Base-by-base conservation (phyloP, 2,329 filamentous ascomycete species). In the Penicillium sp. region DNA sequence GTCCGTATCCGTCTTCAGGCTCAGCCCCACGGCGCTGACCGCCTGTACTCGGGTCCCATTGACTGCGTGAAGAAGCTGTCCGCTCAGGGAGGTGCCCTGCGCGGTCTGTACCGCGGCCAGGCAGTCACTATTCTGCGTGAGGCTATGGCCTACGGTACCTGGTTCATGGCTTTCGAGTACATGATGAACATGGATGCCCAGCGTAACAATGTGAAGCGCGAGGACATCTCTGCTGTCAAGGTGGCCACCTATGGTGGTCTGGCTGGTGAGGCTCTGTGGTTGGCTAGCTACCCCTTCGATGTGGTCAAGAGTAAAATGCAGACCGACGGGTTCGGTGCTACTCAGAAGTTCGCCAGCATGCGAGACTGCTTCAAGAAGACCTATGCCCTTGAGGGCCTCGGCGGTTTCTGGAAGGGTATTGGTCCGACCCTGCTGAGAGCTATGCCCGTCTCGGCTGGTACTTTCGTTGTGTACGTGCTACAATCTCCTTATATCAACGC, bases 301-400 rank as follows among this genome's bases (percentile, higher is more conserved):
- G 94, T 99, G 31, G 79, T 99, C 78, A 99, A 99, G 89, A 96
- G 92, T 79, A 98, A 96, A 86, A 97, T 98, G 94, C 95, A 99
- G 85, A 96, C 89, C 59, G 95, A 99, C 78, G 93, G 91, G 0
- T 95, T 97, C 73, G 92, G 91, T 2, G 76, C 73, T 4, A 79
- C 84, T 63, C 87, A 88, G 81, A 84, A 83, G 73, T 99, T 90
- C 79, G 85, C 81, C 74, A 88, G 82, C 56, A 97, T 97, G 94
- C 85, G 89, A 53, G 90, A 96, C 78, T 96, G 91, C 80, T 96
- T 98, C 77, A 84, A 82, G 59, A 87, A 96, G 82, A 96, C 89
- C 2, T 96, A 85, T 81, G 84, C 83, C 60, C 82, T 79, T 6
- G 92, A 96, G 78, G 95, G 95, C 0, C 71, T 87, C 67, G 80